These are phyloP conservation scores for Fusarium pilosicola DNA, from an alignment of 2,329 filamentous ascomycete genomes.

Conservation along the genomic window DNA sequence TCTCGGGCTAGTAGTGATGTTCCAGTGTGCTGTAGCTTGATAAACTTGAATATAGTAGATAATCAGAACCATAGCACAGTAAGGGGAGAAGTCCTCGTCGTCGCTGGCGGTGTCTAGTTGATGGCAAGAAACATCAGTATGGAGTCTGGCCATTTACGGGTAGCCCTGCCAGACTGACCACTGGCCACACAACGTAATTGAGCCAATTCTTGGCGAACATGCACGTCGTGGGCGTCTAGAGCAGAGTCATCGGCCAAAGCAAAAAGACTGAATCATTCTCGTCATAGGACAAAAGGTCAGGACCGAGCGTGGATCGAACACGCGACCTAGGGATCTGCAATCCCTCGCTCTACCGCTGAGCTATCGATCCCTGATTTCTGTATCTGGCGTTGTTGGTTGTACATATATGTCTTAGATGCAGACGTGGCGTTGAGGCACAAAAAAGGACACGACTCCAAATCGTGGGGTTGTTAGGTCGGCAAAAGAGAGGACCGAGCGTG, in stretches of 20 bases:
- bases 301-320: slow-evolving; percentile 40
- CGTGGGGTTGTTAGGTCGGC: background rate
- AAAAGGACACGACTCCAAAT: slow-evolving; percentile 4
- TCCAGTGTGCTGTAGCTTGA: background rate
- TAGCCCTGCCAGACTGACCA: rapidly evolving
- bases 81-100: background rate
- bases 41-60: background rate
- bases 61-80: background rate
- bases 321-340: slow-evolving; percentile 38
- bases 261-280: background rate
- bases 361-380: slow-evolving; percentile 26
- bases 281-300: slow-evolving; percentile 5
- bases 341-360: slow-evolving; percentile 39
- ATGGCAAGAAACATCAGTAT: too few species aligned
- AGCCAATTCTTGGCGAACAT: background rate
- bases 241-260: background rate
- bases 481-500: slow-evolving; percentile 38
- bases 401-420: background rate
- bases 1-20: background rate
- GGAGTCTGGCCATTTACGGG: background rate
- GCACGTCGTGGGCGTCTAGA: too few species aligned
- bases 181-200: background rate
- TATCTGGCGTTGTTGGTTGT: background rate
- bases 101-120: background rate
- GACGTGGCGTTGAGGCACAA: slow-evolving; percentile 18